Evolutionary conservation across 257 asterid genomes (phyloP), one percentile per base, ranked within the genome.

Genomic region (Forsythia viridissima): DNA sequence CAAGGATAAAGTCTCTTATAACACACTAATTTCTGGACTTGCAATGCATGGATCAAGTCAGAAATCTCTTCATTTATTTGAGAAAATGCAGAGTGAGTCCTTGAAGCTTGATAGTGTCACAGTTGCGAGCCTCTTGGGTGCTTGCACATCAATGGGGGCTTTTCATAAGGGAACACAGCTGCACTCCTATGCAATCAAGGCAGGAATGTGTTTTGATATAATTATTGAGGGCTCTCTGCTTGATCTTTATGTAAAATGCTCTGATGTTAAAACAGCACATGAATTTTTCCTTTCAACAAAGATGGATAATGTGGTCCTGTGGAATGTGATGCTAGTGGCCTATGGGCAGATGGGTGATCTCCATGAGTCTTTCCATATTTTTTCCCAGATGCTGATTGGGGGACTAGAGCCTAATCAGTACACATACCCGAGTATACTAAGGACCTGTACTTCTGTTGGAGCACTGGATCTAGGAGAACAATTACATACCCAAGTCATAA

Each of bases 281-380:
- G 84, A 80, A 12, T 79, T 88, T 84, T 93, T 93, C 83, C 87
- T 81, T 21, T 75, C 89, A 39, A 82, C 96, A 6, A 77, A 77
- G 72, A 90, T 77, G 52, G 84, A 88, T 70, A 93, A 93, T 72
- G 89, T 92, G 72, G 97, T 94, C 71, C 88, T 92, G 20, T 94
- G 97, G 97, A 94, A 94, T 80, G 92, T 92, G 87, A 91, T 94
- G 98, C 90, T 91, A 76, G 96, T 89, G 81, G 97, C 97, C 38
- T 90, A 91, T 88, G 98, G 98, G 57, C 95, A 88, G 83, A 86
- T 80, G 73, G 97, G 97, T 16, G 83, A 91, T 85, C 90, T 94
- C 38, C 77, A 77, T 6, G 88, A 92, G 82, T 94, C 98, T 18
- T 65, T 87, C 81, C 73, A 36, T 75, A 82, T 88, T 76, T 93